Conservation (phyloP, 129 eudicot genomes). For the Daucus carota region DNA sequence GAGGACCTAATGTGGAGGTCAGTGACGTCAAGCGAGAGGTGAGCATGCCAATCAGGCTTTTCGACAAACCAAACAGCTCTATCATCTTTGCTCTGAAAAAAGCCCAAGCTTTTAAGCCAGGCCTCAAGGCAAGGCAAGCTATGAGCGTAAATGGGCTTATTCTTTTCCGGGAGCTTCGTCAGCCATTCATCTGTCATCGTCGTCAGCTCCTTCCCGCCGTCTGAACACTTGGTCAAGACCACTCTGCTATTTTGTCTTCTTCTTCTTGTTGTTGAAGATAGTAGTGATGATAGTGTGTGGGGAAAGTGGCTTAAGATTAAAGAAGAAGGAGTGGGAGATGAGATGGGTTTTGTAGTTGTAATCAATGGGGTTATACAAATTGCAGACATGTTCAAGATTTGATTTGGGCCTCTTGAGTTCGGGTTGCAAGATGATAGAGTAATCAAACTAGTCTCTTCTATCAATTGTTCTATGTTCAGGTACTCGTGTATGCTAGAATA, state of each 20-base stretch:
- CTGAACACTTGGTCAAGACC: constrained; percentile 35
- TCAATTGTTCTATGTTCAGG: too few species aligned
- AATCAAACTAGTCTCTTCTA: too few species aligned
- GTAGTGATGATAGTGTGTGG: neutral
- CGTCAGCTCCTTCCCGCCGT: constrained; percentile 30
- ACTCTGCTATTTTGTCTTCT: constrained; percentile 26
- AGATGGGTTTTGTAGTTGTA: neutral
- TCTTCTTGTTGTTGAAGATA: constrained; percentile 16
- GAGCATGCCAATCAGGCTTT: constrained; percentile 86
- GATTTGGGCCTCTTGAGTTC: neutral
- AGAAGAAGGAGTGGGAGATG: neutral
- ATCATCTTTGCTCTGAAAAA: constrained; percentile 72
- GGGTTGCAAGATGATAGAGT: neutral
- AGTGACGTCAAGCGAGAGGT: constrained; percentile 75
- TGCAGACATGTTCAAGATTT: neutral
- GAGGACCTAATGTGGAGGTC: constrained; percentile 74
- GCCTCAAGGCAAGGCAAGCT: constrained; percentile 84
- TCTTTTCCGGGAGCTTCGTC: constrained; percentile 73
- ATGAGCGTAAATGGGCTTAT: constrained; percentile 79
- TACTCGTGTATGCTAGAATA: too few species aligned
- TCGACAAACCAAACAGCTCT: constrained; percentile 85
- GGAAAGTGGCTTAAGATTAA: neutral
- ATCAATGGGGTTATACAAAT: neutral
- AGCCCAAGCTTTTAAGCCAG: constrained; percentile 72
- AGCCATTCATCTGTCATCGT: constrained; percentile 63